Percentiles rank a stretch among this genome's conserved stretches.
Evolutionary conservation across 1,284 basidiomycete genomes (phyloP).

Genomic region (Tylopilus orsonianus): DNA sequence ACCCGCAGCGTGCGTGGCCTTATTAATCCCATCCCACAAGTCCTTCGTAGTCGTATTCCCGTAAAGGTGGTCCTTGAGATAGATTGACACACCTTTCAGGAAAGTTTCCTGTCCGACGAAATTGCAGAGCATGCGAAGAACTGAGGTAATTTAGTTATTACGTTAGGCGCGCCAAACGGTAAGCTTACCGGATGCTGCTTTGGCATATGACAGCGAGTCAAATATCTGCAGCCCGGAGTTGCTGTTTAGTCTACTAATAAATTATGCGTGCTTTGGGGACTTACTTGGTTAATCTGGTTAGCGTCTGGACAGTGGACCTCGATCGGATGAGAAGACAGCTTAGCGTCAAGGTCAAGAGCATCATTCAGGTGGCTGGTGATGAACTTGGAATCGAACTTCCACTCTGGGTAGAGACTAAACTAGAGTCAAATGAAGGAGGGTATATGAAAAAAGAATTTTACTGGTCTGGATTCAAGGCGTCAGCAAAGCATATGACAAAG

Average conservation of each 20-base stretch:
- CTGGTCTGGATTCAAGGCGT: conserved; percentile 43
- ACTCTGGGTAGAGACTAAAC: conserved; percentile 71
- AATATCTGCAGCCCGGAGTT: conserved; percentile 72
- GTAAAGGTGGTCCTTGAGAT: conserved; percentile 87
- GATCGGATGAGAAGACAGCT: conserved; percentile 92
- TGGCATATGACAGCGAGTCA: conserved; percentile 83
- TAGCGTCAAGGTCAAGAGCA: conserved; percentile 84
- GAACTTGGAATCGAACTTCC: conserved; percentile 72
- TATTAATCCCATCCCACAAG: conserved; percentile 86
- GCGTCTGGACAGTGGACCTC: conserved; percentile 91
- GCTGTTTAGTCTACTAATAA: conserved; percentile 2
- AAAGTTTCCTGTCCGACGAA: conserved; percentile 90
- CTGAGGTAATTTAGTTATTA: conserved; percentile 36
- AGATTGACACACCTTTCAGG: conserved; percentile 85
- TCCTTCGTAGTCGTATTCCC: conserved; percentile 86
- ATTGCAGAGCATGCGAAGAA: conserved; percentile 90
- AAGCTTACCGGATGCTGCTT: conserved; percentile 75
- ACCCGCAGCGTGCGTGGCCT: conserved; percentile 57
- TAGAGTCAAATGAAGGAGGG: conserved; percentile 5
- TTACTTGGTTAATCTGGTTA: conserved; percentile 79
- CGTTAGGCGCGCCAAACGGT: background rate
- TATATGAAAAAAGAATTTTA: conserved; percentile 19
- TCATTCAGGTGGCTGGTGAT: conserved; percentile 59
- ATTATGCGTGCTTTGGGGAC: background rate
- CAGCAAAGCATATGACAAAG: background rate